Evolutionary conservation across 805 yeast genomes (phyloP).

Genomic region (Cyberlindnera euphorbiiphila): DNA sequence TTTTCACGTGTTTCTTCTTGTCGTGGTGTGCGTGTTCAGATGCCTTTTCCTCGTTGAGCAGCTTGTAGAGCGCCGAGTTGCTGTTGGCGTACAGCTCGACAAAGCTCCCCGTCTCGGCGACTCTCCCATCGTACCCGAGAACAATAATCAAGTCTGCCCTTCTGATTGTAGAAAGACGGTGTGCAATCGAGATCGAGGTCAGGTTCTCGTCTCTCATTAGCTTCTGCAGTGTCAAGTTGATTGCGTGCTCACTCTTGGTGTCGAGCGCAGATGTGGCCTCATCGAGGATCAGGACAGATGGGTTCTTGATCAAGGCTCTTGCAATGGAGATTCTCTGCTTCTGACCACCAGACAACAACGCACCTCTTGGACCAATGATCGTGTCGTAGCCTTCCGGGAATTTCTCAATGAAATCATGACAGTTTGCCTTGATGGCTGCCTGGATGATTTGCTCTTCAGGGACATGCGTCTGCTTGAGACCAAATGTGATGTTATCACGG

Average conservation of each 20-base stretch:
- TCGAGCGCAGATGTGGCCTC: slow-evolving; percentile 92
- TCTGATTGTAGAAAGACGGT: slow-evolving; percentile 83
- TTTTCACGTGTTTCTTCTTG: slow-evolving; percentile 11
- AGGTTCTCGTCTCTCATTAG: slow-evolving; percentile 55
- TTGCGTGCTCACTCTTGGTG: slow-evolving; percentile 65
- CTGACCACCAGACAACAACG: slow-evolving; percentile 87
- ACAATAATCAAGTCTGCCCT: slow-evolving; percentile 85
- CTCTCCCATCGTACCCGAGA: slow-evolving; percentile 73
- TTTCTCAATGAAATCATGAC: slow-evolving; percentile 54
- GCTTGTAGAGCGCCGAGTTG: slow-evolving; percentile 35
- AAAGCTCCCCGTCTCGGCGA: slow-evolving; percentile 71
- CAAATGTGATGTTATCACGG: slow-evolving; percentile 72
- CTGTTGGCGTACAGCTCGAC: slow-evolving; percentile 48
- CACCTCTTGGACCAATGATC: slow-evolving; percentile 60
- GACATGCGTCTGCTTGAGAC: slow-evolving; percentile 38
- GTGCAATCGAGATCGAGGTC: slow-evolving; percentile 91
- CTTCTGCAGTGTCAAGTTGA: slow-evolving; percentile 69
- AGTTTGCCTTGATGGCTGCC: slow-evolving; percentile 49
- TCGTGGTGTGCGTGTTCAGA: slow-evolving; percentile 9
- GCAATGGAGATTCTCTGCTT: slow-evolving; percentile 85
- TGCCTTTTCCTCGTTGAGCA: slow-evolving; percentile 34
- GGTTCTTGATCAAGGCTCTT: slow-evolving; percentile 71
- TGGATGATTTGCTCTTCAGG: slow-evolving; percentile 49
- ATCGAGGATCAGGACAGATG: slow-evolving; percentile 71
- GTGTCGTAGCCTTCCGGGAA: slow-evolving; percentile 69